A percentile compares a stretch with the other conserved stretches of the same genome.
Evolutionary conservation across 179 eudicot species (phyloP).

Genomic region (Amaranthus tricolor): DNA sequence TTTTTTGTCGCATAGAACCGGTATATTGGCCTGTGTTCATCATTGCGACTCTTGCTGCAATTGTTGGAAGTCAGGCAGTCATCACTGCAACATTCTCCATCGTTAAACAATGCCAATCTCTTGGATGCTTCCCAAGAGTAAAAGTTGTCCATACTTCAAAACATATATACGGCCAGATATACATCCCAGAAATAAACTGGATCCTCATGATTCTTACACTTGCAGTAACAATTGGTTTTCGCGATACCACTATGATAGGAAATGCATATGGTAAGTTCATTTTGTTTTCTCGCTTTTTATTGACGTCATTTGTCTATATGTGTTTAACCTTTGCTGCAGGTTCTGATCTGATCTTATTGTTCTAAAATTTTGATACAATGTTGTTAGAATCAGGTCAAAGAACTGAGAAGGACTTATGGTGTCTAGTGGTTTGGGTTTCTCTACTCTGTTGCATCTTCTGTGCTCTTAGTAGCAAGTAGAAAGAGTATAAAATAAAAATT

Average conservation of each 20-base stretch:
- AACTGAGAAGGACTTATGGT: background rate
- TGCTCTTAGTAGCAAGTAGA: background rate
- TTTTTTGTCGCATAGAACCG: conserved; percentile 36
- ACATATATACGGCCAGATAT: conserved; percentile 84
- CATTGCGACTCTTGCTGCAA: conserved; percentile 84
- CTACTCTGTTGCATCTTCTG: background rate
- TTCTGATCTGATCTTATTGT: background rate
- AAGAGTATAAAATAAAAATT: background rate
- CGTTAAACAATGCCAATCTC: conserved; percentile 88
- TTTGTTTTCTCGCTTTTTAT: conserved; percentile 7
- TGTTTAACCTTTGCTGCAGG: background rate
- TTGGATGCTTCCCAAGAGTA: conserved; percentile 95
- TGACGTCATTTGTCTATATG: conserved; percentile 9
- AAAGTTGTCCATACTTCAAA: conserved; percentile 96
- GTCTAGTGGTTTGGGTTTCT: background rate
- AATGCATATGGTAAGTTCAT: conserved; percentile 82
- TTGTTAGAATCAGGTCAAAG: background rate
- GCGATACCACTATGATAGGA: conserved; percentile 80
- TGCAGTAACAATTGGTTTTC: conserved; percentile 79
- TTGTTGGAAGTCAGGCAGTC: conserved; percentile 93
- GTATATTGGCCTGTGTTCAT: conserved; percentile 88
- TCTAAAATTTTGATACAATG: background rate
- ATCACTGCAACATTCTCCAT: conserved; percentile 94
- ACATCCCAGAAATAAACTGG: conserved; percentile 97
- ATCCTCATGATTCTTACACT: conserved; percentile 92